These are phyloP conservation scores for Endocarpon pusillum DNA, from an alignment of 495 filamentous ascomycete species.

Conservation along the genomic window DNA sequence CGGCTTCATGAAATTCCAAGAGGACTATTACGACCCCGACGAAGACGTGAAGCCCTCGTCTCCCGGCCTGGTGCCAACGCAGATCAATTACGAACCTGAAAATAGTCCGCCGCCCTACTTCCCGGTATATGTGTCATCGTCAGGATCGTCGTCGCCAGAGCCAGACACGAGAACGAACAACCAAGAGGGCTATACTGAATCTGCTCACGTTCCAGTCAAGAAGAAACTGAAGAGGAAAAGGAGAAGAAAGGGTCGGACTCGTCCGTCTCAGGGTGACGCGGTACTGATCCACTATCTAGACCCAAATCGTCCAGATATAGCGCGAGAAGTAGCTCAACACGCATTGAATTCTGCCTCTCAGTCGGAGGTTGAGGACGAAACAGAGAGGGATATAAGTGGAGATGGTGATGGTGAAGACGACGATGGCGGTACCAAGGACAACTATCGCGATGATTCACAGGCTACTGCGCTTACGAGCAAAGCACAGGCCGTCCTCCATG, in stretches of 20 bases:
- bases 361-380: no score
- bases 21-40: background rate
- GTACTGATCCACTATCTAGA: slow-evolving; percentile 4
- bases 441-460: no score
- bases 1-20: no score
- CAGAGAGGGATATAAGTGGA: no score
- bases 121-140: no score
- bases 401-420: no score
- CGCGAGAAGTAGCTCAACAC: slow-evolving; percentile 1
- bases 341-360: slow-evolving; percentile 1
- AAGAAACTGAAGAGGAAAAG: background rate
- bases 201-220: background rate
- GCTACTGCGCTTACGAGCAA: no score
- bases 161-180: background rate
- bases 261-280: slow-evolving; percentile 5
- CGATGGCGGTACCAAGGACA: no score
- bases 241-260: background rate
- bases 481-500: no score
- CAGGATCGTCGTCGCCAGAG: no score
- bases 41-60: background rate
- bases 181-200: background rate
- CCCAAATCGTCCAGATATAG: slow-evolving; percentile 3
- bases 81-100: background rate
- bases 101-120: background rate
- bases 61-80: background rate